Evolutionary conservation across 2,329 filamentous ascomycete species (phyloP).

Genomic region (Escovopsis sp.): DNA sequence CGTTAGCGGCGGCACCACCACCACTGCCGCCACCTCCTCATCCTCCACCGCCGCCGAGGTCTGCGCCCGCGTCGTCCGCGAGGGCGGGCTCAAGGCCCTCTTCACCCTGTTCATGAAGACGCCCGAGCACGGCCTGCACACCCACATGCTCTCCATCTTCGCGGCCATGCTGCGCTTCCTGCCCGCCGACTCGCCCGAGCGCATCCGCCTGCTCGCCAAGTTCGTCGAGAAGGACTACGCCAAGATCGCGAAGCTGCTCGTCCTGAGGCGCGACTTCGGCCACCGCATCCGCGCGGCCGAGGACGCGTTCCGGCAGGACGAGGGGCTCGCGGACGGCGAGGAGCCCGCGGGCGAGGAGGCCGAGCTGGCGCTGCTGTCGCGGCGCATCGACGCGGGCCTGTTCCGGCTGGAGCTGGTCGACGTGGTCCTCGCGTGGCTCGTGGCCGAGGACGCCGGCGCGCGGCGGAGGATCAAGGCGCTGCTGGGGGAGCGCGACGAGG

Average conservation of each 20-base stretch:
- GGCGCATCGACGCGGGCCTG: conserved; percentile 68
- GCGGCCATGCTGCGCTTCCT: conserved; percentile 66
- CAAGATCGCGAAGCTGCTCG: conserved; percentile 61
- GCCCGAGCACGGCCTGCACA: conserved; percentile 50
- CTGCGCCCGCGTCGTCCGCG: conserved; percentile 66
- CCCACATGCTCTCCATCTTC: conserved; percentile 78
- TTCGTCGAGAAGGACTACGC: conserved; percentile 92
- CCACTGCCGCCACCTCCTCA: too few species aligned
- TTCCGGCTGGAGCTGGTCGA: conserved; percentile 75
- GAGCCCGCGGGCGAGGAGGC: conserved; percentile 26
- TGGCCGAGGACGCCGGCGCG: conserved; percentile 75
- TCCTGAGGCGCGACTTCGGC: conserved; percentile 57
- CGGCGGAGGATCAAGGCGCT: conserved; percentile 46
- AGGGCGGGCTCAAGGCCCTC: conserved; percentile 67
- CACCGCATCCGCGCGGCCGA: conserved; percentile 40
- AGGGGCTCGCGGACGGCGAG: not conserved
- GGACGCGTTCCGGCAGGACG: conserved; percentile 30
- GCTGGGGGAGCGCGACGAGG: conserved; percentile 54
- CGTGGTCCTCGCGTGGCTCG: conserved; percentile 75
- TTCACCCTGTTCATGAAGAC: conserved; percentile 86
- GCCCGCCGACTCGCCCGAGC: conserved; percentile 59
- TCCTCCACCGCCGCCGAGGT: conserved; percentile 35
- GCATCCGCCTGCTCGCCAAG: conserved; percentile 79
- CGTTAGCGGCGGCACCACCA: conserved; percentile 33
- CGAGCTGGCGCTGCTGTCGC: conserved; percentile 56